phyloP scores from a whole-genome alignment of 768 basidiomycete genomes.

The Rhizopogon sp. region DNA sequence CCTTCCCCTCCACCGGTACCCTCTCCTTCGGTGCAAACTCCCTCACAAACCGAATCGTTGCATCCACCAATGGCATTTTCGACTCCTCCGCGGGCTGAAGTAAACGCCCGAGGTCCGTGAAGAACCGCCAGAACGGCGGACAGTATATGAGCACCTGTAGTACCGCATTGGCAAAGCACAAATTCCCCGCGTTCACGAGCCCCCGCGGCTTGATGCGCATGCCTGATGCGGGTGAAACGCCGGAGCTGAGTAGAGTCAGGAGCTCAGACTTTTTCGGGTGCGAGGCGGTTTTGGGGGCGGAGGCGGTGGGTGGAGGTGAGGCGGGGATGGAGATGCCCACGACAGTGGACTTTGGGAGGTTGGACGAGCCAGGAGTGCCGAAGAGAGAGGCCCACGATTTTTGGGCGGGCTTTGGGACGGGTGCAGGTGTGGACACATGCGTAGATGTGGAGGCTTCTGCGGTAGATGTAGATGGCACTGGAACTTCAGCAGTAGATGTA shows the following conservation, averaged over 20 bases:
- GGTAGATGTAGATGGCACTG: neutral
- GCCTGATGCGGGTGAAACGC: constrained; percentile 18
- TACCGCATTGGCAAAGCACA: constrained; percentile 97
- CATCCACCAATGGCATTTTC: constrained; percentile 57
- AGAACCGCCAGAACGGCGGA: constrained; percentile 77
- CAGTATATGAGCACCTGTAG: constrained; percentile 89
- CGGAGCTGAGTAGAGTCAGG: constrained; percentile 46
- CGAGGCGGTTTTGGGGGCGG: constrained; percentile 24
- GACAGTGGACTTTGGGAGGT: constrained; percentile 65
- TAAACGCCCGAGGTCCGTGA: constrained; percentile 63
- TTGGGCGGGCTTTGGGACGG: constrained; percentile 35
- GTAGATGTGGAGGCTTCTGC: neutral
- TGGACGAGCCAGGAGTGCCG: constrained; percentile 35
- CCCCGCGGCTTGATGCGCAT: constrained; percentile 63
- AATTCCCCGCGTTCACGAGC: constrained; percentile 90
- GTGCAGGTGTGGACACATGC: constrained; percentile 5
- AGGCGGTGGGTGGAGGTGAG: constrained; percentile 20
- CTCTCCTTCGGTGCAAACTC: constrained; percentile 52
- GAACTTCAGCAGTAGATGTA: neutral
- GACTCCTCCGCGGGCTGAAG: constrained; percentile 28
- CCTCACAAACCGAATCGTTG: constrained; percentile 67
- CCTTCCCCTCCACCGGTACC: constrained; percentile 24
- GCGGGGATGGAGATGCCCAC: constrained; percentile 74
- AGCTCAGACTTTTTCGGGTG: constrained; percentile 44
- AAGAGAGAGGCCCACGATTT: constrained; percentile 79